These are phyloP conservation scores for Fusarium sp. DNA, from an alignment of 2,329 filamentous ascomycete genomes.

Conservation along the genomic window DNA sequence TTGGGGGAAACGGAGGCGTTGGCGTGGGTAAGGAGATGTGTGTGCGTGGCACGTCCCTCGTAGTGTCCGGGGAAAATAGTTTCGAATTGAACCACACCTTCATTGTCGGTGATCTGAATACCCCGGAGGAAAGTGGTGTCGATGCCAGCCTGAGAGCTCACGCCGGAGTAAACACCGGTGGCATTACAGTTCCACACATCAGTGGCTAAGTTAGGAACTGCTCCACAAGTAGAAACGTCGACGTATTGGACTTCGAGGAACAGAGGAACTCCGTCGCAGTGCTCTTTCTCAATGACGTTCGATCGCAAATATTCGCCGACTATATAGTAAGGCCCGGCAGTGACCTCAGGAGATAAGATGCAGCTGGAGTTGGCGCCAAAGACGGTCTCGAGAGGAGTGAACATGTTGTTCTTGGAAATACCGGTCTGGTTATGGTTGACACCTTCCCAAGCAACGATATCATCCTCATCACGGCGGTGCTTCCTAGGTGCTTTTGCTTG, in stretches of 20 bases:
- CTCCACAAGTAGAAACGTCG: background rate
- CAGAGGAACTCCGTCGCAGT: conserved; percentile 2
- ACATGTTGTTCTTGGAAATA: background rate
- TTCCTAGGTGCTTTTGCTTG: background rate
- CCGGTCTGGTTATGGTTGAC: conserved; percentile 15
- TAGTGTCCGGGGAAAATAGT: conserved; percentile 15
- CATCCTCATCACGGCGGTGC: conserved; percentile 7
- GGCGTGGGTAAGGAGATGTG: conserved; percentile 5
- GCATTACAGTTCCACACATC: conserved; percentile 21
- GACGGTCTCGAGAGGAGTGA: conserved; percentile 3
- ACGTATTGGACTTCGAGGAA: conserved; percentile 22
- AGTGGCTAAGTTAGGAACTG: conserved; percentile 1
- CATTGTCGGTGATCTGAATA: conserved; percentile 11
- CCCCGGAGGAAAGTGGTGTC: conserved; percentile 17
- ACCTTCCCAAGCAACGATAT: background rate
- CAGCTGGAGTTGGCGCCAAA: conserved; percentile 20
- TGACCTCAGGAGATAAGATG: conserved; percentile 1
- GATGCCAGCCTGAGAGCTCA: conserved; percentile 4
- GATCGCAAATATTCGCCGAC: conserved; percentile 12
- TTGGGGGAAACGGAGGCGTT: conserved; percentile 10
- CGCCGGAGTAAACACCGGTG: conserved; percentile 10
- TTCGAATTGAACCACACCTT: conserved; percentile 12
- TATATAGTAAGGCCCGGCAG: conserved; percentile 1
- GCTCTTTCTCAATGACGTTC: conserved; percentile 6
- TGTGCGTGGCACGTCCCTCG: conserved; percentile 2